Evolutionary conservation across 169 alveolate species (phyloP).

Genomic region (Miamiensis avidus): DNA sequence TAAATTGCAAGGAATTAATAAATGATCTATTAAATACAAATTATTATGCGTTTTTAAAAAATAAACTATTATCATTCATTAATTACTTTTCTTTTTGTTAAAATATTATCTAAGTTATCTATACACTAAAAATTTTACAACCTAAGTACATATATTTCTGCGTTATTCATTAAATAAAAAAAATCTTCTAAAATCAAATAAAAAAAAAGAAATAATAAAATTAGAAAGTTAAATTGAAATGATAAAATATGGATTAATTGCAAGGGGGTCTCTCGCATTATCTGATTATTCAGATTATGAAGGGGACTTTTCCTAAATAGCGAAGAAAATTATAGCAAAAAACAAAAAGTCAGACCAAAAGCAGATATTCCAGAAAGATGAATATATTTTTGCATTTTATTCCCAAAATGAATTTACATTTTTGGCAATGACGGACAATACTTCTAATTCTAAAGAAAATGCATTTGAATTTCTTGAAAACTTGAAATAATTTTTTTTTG

Average conservation of each 20-base stretch:
- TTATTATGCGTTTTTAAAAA: too few species aligned
- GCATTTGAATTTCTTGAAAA: constrained; percentile 6
- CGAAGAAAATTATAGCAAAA: background rate
- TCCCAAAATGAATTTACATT: background rate
- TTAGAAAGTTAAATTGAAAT: too few species aligned
- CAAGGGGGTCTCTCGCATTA: constrained; percentile 2
- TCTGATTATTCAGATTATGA: constrained; percentile 8
- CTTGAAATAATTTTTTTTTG: background rate
- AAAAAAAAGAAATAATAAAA: too few species aligned
- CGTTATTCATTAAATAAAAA: too few species aligned
- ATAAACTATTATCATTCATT: too few species aligned
- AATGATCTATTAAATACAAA: too few species aligned
- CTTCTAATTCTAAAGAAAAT: background rate
- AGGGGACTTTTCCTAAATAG: background rate
- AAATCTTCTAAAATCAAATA: too few species aligned
- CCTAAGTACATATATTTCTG: too few species aligned
- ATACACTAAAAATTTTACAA: too few species aligned
- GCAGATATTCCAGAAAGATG: constrained; percentile 1
- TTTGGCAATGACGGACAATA: background rate
- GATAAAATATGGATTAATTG: constrained; percentile 2
- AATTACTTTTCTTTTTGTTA: too few species aligned
- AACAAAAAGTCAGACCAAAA: background rate
- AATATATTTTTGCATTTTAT: constrained; percentile 4
- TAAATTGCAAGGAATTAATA: too few species aligned
- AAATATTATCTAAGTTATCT: too few species aligned